Evolutionary conservation across 129 eudicot species (phyloP).

Genomic region (Daucus carota): DH1_v3.0 NC_030389.2:8708001-8708500

Average conservation of each 20-base stretch:
- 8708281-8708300: conserved; percentile 15
- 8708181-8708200: conserved; percentile 18
- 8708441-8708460: too few relatives aligned
- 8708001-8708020: neutral
- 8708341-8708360: neutral
- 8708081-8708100: conserved; percentile 62
- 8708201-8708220: neutral
- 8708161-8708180: conserved; percentile 12
- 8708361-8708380: too few relatives aligned
- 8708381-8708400: too few relatives aligned
- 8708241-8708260: conserved; percentile 5
- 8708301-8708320: neutral
- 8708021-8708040: conserved; percentile 39
- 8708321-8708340: neutral
- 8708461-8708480: too few relatives aligned
- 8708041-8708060: conserved; percentile 56
- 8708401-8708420: too few relatives aligned
- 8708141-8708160: conserved; percentile 70
- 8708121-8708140: conserved; percentile 75
- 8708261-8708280: conserved; percentile 1
- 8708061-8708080: conserved; percentile 91
- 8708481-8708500: too few relatives aligned
- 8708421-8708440: too few relatives aligned
- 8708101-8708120: conserved; percentile 70
- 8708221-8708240: conserved; percentile 1